A percentile compares a stretch with the other conserved stretches of the same genome.
These are phyloP conservation scores for Leishmania martiniquensis DNA, from an alignment of 208 protist genomes.

Conservation along the genomic window DNA sequence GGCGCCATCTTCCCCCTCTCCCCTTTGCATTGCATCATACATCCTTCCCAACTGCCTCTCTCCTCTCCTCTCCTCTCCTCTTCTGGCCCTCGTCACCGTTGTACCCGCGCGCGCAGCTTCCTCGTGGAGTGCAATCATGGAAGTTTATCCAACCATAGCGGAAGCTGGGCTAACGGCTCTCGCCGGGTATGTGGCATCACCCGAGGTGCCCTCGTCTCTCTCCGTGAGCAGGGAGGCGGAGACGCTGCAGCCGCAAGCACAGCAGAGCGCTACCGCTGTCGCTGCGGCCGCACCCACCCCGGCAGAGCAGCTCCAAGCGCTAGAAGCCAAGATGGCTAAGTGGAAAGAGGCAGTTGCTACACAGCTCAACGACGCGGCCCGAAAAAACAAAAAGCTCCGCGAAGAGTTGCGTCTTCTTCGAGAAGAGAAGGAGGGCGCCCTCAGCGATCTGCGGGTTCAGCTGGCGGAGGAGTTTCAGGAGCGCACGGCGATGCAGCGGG, in stretches of 20 bases:
- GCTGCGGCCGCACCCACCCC: conserved; percentile 7
- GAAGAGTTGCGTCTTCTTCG: conserved; percentile 52
- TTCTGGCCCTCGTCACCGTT: no score
- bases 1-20: neutral
- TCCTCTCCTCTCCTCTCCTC: no score
- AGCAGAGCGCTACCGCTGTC: neutral
- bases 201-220: neutral
- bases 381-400: conserved; percentile 75
- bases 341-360: conserved; percentile 69
- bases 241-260: neutral
- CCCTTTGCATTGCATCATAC: neutral
- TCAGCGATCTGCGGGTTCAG: conserved; percentile 54
- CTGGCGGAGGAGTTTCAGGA: conserved; percentile 77
- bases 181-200: neutral
- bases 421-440: conserved; percentile 33
- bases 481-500: conserved; percentile 54
- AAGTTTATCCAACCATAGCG: neutral
- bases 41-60: neutral
- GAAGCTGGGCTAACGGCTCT: neutral
- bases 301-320: conserved; percentile 45
- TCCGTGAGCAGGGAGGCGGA: neutral
- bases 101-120: neutral
- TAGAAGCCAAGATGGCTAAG: conserved; percentile 49
- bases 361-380: conserved; percentile 63
- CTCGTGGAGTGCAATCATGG: neutral